These are phyloP conservation scores for Debaryomycetaceae sp. DNA, from an alignment of 1,139 yeast species.

Conservation along the genomic window DNA sequence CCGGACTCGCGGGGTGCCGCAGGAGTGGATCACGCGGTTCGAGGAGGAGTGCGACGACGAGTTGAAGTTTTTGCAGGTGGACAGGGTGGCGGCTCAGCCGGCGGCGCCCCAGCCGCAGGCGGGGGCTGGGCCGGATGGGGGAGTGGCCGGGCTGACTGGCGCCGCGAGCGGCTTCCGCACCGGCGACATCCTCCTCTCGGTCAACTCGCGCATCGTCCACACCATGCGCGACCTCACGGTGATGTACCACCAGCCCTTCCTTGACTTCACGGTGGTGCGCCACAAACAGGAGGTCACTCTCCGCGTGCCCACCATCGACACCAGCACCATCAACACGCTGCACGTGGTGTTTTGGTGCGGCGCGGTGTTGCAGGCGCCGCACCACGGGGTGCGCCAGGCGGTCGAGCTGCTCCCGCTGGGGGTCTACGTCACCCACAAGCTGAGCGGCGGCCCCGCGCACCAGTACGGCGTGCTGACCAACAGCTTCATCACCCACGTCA, in stretches of 20 bases:
- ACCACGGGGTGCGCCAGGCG: conserved; percentile 53
- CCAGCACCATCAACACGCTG: conserved; percentile 56
- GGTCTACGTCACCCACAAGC: conserved; percentile 70
- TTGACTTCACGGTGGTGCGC: conserved; percentile 64
- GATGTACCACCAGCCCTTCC: conserved; percentile 40
- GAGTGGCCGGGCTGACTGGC: too few species aligned
- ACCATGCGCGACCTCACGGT: conserved; percentile 63
- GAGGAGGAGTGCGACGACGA: conserved; percentile 60
- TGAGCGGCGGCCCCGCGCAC: conserved; percentile 80
- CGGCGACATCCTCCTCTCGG: conserved; percentile 73
- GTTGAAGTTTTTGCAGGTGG: conserved; percentile 67
- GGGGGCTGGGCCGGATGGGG: background rate
- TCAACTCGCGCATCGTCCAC: conserved; percentile 60
- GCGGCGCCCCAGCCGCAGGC: conserved; percentile 14
- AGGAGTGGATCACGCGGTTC: conserved; percentile 69
- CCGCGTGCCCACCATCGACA: conserved; percentile 57
- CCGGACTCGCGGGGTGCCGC: conserved; percentile 80
- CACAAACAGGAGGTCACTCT: conserved; percentile 45
- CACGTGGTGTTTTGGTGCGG: conserved; percentile 81
- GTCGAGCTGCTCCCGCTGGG: conserved; percentile 76
- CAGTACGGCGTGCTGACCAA: conserved; percentile 80
- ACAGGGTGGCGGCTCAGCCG: conserved; percentile 30
- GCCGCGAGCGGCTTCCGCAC: conserved; percentile 24
- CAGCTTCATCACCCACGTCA: conserved; percentile 84
- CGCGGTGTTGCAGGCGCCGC: conserved; percentile 57